Evolutionary conservation across 352 stramenopile species (phyloP).

Genomic region (Peronospora destructor): DNA sequence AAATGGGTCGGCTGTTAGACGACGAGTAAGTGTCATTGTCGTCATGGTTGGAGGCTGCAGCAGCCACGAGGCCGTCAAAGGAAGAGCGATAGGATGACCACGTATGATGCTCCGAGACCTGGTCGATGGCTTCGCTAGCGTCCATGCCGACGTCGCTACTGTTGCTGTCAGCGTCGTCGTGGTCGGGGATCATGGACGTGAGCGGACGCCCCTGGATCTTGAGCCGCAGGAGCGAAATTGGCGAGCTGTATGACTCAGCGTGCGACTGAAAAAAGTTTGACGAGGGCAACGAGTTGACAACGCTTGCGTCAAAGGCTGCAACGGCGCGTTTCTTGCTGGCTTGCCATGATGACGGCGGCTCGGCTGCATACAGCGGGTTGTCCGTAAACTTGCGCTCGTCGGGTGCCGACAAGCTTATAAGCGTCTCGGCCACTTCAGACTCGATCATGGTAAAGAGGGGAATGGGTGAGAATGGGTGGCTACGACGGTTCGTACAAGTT

Average conservation of each 20-base stretch:
- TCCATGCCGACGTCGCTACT: slow-evolving; percentile 55
- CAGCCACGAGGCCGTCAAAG: slow-evolving; percentile 64
- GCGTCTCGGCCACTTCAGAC: slow-evolving; percentile 63
- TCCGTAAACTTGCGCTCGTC: slow-evolving; percentile 60
- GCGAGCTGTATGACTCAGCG: slow-evolving; percentile 15
- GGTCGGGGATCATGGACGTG: slow-evolving; percentile 63
- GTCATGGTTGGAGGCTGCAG: slow-evolving; percentile 43
- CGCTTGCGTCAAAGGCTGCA: slow-evolving; percentile 29
- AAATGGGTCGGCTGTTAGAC: slow-evolving; percentile 50
- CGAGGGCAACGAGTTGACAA: slow-evolving; percentile 48
- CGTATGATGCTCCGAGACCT: slow-evolving; percentile 27
- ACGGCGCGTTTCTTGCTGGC: slow-evolving; percentile 48
- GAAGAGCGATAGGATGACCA: slow-evolving; percentile 50
- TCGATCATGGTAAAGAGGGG: slow-evolving; percentile 42
- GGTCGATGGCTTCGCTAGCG: slow-evolving; percentile 41
- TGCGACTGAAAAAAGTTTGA: slow-evolving; percentile 39
- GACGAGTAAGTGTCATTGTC: slow-evolving; percentile 36
- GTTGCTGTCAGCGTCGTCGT: slow-evolving; percentile 31
- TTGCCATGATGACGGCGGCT: slow-evolving; percentile 47
- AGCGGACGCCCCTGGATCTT: slow-evolving; percentile 58
- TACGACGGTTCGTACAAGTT: slow-evolving; percentile 5
- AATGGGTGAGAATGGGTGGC: slow-evolving; percentile 1
- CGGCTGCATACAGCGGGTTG: slow-evolving; percentile 47
- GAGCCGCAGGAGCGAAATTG: slow-evolving; percentile 40
- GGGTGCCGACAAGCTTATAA: slow-evolving; percentile 74